A percentile compares a stretch with the other conserved stretches of the same genome.
phyloP scores from a whole-genome alignment of 345 rosid species.

The Stellera chamaejasme region DNA sequence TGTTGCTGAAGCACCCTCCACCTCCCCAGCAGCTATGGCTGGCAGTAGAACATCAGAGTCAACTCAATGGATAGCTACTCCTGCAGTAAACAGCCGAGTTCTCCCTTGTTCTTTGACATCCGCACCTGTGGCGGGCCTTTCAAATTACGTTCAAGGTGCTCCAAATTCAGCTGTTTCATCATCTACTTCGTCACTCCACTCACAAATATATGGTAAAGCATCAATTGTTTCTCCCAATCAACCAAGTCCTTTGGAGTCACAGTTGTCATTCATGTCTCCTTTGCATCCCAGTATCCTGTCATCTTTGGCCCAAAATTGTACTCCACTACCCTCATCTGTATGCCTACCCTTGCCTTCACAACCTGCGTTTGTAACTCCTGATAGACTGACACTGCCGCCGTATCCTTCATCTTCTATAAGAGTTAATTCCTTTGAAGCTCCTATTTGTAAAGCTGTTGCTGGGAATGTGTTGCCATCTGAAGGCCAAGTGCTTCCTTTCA shows the following conservation, averaged over 20 bases:
- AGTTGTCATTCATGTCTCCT: conserved; percentile 14
- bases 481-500: too few relatives aligned
- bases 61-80: conserved; percentile 18
- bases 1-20: conserved; percentile 20
- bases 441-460: conserved; percentile 7
- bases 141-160: conserved; percentile 14
- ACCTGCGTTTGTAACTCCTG: conserved; percentile 9
- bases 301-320: conserved; percentile 5
- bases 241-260: conserved; percentile 9
- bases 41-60: conserved; percentile 15
- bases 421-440: conserved; percentile 11
- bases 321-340: conserved; percentile 7
- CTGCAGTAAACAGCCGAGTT: conserved; percentile 18
- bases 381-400: conserved; percentile 5
- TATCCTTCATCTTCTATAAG: conserved; percentile 15
- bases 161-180: conserved; percentile 15
- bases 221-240: conserved; percentile 8
- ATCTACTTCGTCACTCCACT: conserved; percentile 10
- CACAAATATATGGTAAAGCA: conserved; percentile 18
- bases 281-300: conserved; percentile 7
- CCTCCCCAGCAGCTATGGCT: conserved; percentile 12
- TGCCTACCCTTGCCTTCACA: conserved; percentile 8
- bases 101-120: conserved; percentile 13
- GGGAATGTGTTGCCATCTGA: neutral
- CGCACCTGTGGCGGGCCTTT: conserved; percentile 7